Evolutionary conservation across 228 moss, liverwort and hornwort genomes (phyloP).

Genomic region (Sphagnum magellanicum): DNA sequence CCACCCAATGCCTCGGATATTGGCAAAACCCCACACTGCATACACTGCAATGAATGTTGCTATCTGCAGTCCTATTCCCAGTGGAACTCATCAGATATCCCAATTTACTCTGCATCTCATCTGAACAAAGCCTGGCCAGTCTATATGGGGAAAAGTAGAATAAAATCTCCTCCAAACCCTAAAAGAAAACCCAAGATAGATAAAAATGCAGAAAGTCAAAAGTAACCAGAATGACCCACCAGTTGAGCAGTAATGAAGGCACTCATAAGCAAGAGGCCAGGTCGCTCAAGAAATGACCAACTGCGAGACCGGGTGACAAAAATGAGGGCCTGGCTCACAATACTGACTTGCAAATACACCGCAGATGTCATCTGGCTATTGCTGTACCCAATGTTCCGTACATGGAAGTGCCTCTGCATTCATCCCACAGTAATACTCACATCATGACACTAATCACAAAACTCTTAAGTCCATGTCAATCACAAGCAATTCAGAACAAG

Average conservation of each 20-base stretch:
- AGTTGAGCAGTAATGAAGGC: conserved; percentile 33
- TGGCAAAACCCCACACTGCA: conserved; percentile 46
- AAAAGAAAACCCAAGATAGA: no score
- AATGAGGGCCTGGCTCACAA: conserved; percentile 42
- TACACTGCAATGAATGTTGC: conserved; percentile 66
- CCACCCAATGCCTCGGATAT: conserved; percentile 52
- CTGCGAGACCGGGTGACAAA: conserved; percentile 43
- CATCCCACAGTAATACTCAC: not conserved
- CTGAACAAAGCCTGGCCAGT: no score
- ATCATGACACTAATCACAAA: no score
- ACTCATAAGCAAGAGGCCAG: conserved; percentile 19
- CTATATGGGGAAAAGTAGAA: no score
- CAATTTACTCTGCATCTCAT: no score
- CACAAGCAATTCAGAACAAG: no score
- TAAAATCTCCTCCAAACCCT: no score
- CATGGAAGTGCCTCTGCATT: conserved; percentile 32
- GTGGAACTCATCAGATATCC: no score
- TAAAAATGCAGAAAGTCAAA: no score
- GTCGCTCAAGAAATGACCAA: conserved; percentile 40
- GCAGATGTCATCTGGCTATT: conserved; percentile 15
- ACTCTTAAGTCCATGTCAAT: no score
- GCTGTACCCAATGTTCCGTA: conserved; percentile 10
- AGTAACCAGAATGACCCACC: conserved; percentile 8
- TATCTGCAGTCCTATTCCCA: conserved; percentile 17
- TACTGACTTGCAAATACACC: conserved; percentile 42